Percentiles rank a stretch among this genome's conserved stretches.
Evolutionary conservation across 352 stramenopile species (phyloP).

Genomic region (Plasmopara viticola): DNA sequence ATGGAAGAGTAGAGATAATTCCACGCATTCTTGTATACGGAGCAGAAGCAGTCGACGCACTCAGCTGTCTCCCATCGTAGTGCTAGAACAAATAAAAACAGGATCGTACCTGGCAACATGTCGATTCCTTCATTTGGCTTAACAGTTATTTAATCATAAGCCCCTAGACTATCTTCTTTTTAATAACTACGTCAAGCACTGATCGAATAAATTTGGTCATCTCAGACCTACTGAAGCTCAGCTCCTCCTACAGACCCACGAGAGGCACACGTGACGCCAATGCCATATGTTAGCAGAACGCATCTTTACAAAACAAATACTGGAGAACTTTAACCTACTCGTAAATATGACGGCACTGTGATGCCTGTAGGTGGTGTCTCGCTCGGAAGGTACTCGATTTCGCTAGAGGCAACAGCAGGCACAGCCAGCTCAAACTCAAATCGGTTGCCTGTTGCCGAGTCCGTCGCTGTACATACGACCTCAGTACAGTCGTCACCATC

Average conservation of each 20-base stretch:
- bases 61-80: too few relatives aligned
- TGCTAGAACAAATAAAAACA: too few relatives aligned
- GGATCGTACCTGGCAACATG: too few relatives aligned
- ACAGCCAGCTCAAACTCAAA: conserved; percentile 79
- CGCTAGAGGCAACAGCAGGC: conserved; percentile 44
- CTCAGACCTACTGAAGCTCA: conserved; percentile 74
- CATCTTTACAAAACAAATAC: neutral
- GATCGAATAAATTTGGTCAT: conserved; percentile 83
- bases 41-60: too few relatives aligned
- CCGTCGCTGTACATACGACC: conserved; percentile 55
- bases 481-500: conserved; percentile 50
- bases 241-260: conserved; percentile 43
- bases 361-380: conserved; percentile 46
- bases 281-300: neutral
- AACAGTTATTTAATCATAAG: neutral
- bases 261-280: neutral
- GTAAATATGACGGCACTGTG: conserved; percentile 67
- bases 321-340: conserved; percentile 33
- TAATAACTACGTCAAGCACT: conserved; percentile 74
- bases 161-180: conserved; percentile 47
- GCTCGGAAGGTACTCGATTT: conserved; percentile 78
- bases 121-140: too few relatives aligned
- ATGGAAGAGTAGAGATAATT: conserved; percentile 7
- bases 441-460: conserved; percentile 55
- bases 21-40: too few relatives aligned